Base-by-base conservation (phyloP, 106 monocot genomes). In the Alisma plantagoaquatica region DNA sequence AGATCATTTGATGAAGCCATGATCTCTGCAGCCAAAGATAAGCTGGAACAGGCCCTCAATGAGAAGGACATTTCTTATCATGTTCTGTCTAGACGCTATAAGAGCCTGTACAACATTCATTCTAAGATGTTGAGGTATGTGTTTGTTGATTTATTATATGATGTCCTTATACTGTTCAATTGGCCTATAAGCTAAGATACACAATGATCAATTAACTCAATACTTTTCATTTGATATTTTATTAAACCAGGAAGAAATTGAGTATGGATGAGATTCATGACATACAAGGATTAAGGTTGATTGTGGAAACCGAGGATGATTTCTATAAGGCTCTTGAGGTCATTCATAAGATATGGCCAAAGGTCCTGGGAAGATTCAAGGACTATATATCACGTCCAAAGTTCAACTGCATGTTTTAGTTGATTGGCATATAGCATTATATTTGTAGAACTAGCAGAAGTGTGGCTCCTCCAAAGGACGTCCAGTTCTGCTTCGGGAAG, bases 191-290 rank as follows among this genome's bases (percentile, higher is more conserved):
- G n/a, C n/a, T n/a, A n/a, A n/a, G n/a, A n/a, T n/a, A n/a, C n/a
- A n/a, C n/a, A n/a, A n/a, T n/a, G n/a, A n/a, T n/a, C 38, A 8
- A 8, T 21, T 55, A 20, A 23, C 55, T 35, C 33, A 3, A 31
- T 31, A 1, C 30, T n/a, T 31, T 7, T 21, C 19, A 4, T 55
- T 0, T 35, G 31, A 8, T 14, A 54, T 54, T n/a, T n/a, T n/a
- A n/a, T n/a, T n/a, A n/a, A n/a, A n/a, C n/a, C 83, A 90, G 90
- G 70, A 90, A 90, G 58, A 77, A 80, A 23, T 57, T 90, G 57
- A 73, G 30, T 9, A 72, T 90, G 80, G 77, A 84, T 65, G 80
- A 84, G 47, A 77, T 90, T 38, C 90, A 80, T 71, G 90, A 90
- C 67, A 80, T 90, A 29, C 80, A 84, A 62, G 90, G 80, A 16